Percentiles rank a stretch among this genome's conserved stretches.
Evolutionary conservation across 1,284 basidiomycete species (phyloP).

Genomic region (Cutaneotrichosporon arboriforme): DNA sequence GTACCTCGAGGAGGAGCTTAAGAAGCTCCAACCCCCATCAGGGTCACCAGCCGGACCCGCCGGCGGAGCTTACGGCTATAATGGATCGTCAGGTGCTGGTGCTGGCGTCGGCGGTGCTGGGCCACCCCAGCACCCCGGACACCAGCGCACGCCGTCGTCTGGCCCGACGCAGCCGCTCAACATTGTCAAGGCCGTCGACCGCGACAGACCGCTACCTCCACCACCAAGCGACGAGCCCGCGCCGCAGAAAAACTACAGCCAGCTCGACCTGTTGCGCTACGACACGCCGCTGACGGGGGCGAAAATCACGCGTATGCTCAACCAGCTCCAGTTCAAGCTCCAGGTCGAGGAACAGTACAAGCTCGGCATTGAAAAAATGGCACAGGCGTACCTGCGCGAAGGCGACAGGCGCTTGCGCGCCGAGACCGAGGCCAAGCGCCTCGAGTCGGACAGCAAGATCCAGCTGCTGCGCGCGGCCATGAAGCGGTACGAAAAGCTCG

Average conservation of each 20-base stretch:
- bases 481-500: conserved; percentile 92
- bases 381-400: conserved; percentile 84
- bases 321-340: conserved; percentile 98
- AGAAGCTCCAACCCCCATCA: conserved; percentile 30
- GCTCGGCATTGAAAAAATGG: conserved; percentile 98
- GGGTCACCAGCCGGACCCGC: not conserved
- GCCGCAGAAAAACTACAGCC: conserved; percentile 41
- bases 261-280: conserved; percentile 83
- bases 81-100: not conserved
- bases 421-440: conserved; percentile 87
- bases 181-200: conserved; percentile 3
- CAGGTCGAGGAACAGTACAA: conserved; percentile 99
- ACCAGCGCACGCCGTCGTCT: not conserved
- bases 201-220: conserved; percentile 10
- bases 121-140: not conserved
- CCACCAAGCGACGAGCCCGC: conserved; percentile 6
- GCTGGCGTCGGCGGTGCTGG: not conserved
- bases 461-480: conserved; percentile 85
- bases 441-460: conserved; percentile 95
- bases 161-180: conserved; percentile 8
- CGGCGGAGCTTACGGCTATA: not conserved
- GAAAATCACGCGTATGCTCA: conserved; percentile 96
- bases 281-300: conserved; percentile 94
- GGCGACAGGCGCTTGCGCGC: conserved; percentile 88
- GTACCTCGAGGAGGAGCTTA: conserved; percentile 46